These are phyloP conservation scores for Yamadazyma conglobata DNA, from an alignment of 1,139 yeast species.

Conservation along the genomic window DNA sequence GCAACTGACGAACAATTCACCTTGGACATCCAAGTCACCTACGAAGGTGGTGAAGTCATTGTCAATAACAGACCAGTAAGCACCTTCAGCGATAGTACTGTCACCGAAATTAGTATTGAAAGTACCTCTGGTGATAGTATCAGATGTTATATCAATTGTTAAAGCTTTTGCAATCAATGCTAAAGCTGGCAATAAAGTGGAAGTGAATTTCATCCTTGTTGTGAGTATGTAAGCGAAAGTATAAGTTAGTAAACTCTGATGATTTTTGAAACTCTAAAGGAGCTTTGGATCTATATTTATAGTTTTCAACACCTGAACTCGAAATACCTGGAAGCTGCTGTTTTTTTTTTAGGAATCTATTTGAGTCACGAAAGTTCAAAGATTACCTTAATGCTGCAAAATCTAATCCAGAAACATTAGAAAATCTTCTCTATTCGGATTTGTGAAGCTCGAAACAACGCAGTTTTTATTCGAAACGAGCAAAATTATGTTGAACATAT, in stretches of 20 bases:
- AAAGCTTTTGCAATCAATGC: conserved; percentile 16
- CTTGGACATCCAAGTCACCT: conserved; percentile 18
- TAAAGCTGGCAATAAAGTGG: conserved; percentile 15
- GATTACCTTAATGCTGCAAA: too few species aligned
- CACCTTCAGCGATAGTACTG: conserved; percentile 25
- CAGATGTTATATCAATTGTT: conserved; percentile 14
- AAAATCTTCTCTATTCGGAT: too few species aligned
- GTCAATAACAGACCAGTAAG: conserved; percentile 32
- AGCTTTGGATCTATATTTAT: conserved; percentile 1
- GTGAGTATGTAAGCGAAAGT: conserved; percentile 10
- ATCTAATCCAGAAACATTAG: too few species aligned
- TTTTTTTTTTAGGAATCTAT: neutral
- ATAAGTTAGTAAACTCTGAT: conserved; percentile 1
- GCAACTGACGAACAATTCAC: conserved; percentile 16
- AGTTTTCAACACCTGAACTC: neutral
- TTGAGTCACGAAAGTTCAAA: conserved; percentile 1
- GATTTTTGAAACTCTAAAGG: neutral
- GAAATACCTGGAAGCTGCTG: too few species aligned
- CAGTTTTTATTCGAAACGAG: too few species aligned
- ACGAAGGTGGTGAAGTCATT: conserved; percentile 22
- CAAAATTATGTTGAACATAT: too few species aligned
- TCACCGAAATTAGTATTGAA: conserved; percentile 21
- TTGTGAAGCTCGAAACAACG: too few species aligned
- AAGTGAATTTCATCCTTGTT: conserved; percentile 13
- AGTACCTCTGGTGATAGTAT: conserved; percentile 19